Evolutionary conservation across 768 basidiomycete species (phyloP).

Genomic region (Chlorophyllum brunneum): DNA sequence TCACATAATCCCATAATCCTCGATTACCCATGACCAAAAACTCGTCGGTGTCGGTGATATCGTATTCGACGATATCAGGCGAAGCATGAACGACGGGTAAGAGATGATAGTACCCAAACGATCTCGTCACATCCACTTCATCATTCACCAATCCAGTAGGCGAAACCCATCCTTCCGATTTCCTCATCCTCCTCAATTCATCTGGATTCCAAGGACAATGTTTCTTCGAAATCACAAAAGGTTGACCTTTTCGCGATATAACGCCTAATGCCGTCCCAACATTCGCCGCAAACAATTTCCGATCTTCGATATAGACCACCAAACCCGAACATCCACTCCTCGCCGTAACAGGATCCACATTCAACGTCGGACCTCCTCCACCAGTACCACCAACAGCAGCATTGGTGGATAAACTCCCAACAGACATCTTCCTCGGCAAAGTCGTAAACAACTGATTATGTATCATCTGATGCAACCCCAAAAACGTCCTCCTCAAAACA

Average conservation of each 20-base stretch:
- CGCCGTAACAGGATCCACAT: constrained; percentile 46
- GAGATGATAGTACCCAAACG: constrained; percentile 90
- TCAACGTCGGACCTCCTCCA: constrained; percentile 24
- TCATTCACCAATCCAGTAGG: constrained; percentile 89
- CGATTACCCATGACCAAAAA: constrained; percentile 94
- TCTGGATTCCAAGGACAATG: constrained; percentile 88
- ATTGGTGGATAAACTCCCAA: constrained; percentile 40
- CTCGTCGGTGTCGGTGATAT: constrained; percentile 82
- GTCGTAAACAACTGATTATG: constrained; percentile 61
- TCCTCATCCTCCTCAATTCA: constrained; percentile 85
- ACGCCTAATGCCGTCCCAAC: constrained; percentile 87
- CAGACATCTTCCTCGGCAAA: constrained; percentile 70
- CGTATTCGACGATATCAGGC: constrained; percentile 69
- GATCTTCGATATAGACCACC: constrained; percentile 78
- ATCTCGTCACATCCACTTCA: constrained; percentile 85
- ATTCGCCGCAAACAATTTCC: constrained; percentile 86
- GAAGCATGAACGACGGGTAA: constrained; percentile 88
- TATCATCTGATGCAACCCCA: constrained; percentile 78
- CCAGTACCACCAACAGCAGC: neutral
- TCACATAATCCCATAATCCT: constrained; percentile 91
- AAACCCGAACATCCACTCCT: constrained; percentile 80
- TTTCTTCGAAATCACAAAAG: constrained; percentile 67
- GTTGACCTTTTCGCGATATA: constrained; percentile 71
- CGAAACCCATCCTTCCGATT: constrained; percentile 93
- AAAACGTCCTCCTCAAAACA: constrained; percentile 83